Evolutionary conservation across 176 grass and related monocot species (phyloP).

Genomic region (Aegilops umbellulata): DNA sequence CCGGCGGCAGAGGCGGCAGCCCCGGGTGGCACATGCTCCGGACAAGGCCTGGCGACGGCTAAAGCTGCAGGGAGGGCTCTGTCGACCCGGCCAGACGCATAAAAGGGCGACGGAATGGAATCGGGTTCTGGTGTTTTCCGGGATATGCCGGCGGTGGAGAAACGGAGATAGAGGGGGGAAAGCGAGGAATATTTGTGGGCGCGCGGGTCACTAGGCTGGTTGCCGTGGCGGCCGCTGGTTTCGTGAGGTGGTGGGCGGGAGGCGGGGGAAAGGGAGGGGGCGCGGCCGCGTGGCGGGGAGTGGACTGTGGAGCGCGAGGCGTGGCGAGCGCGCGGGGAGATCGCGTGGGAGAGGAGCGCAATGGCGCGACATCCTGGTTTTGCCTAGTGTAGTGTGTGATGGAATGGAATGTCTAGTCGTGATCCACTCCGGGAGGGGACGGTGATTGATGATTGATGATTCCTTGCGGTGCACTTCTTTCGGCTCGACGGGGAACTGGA

Average conservation of each 20-base stretch:
- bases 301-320: not conserved
- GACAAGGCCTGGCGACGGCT: not conserved
- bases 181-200: slow-evolving; percentile 48
- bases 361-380: slow-evolving; percentile 1
- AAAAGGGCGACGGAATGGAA: slow-evolving; percentile 9
- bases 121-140: not conserved
- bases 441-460: not conserved
- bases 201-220: not conserved
- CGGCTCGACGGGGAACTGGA: not conserved
- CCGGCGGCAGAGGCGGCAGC: slow-evolving; percentile 47
- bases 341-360: slow-evolving; percentile 1
- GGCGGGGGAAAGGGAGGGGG: not conserved
- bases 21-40: slow-evolving; percentile 49
- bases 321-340: slow-evolving; percentile 14
- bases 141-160: not conserved
- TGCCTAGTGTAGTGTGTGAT: not conserved
- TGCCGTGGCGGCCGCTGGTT: slow-evolving; percentile 22
- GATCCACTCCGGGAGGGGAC: not conserved
- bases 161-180: not conserved
- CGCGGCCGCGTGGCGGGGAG: not conserved
- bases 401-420: not conserved
- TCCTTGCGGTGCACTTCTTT: slow-evolving; percentile 5
- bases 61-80: not conserved
- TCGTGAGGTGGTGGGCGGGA: slow-evolving; percentile 6
- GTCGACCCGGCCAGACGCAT: not conserved